Evolutionary conservation across 805 yeast genomes (phyloP).

Genomic region (Sungouiozyma intestinalis): DNA sequence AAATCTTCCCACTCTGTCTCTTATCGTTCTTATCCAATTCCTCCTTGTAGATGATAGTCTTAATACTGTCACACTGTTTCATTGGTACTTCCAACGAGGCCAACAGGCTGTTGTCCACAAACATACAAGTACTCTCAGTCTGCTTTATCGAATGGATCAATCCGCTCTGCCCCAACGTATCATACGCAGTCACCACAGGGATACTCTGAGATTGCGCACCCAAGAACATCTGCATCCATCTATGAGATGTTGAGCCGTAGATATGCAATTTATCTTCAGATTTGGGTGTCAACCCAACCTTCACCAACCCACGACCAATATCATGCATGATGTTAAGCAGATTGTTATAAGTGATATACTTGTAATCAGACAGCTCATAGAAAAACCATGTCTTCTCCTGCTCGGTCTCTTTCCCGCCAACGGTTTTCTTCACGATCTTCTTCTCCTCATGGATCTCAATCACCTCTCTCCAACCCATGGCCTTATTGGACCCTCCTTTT

Average conservation of each 20-base stretch:
- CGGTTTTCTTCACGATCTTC: slow-evolving; percentile 59
- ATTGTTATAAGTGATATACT: slow-evolving; percentile 52
- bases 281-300: slow-evolving; percentile 58
- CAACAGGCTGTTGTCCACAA: slow-evolving; percentile 73
- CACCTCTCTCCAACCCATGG: slow-evolving; percentile 73
- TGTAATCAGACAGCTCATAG: slow-evolving; percentile 69
- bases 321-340: slow-evolving; percentile 38
- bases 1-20: slow-evolving; percentile 51
- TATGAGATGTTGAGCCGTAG: slow-evolving; percentile 78
- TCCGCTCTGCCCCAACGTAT: slow-evolving; percentile 84
- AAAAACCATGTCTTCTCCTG: slow-evolving; percentile 83
- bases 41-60: slow-evolving; percentile 63
- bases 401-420: slow-evolving; percentile 64
- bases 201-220: slow-evolving; percentile 72
- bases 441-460: slow-evolving; percentile 65
- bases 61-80: slow-evolving; percentile 47
- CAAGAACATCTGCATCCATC: slow-evolving; percentile 82
- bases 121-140: slow-evolving; percentile 69
- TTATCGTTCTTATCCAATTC: slow-evolving; percentile 50
- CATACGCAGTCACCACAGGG: slow-evolving; percentile 92
- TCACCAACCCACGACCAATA: slow-evolving; percentile 66
- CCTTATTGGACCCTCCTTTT: slow-evolving; percentile 41
- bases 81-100: slow-evolving; percentile 61
- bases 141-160: slow-evolving; percentile 76
- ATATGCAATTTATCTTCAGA: slow-evolving; percentile 61